phyloP scores from a whole-genome alignment of 495 filamentous ascomycete genomes.

The Talaromyces nanjingensis region DNA sequence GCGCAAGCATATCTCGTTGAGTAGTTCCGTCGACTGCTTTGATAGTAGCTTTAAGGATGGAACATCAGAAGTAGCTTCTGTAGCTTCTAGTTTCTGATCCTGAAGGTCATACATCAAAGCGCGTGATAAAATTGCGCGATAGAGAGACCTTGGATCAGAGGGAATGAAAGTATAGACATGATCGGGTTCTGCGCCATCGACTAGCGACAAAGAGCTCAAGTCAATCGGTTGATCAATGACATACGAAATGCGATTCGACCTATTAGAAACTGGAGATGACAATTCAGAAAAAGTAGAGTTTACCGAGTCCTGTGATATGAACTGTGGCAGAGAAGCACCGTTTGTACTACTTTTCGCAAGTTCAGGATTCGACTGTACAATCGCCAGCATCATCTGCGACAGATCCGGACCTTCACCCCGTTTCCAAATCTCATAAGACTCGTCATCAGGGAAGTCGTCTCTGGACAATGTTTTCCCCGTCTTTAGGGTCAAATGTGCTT shows the following conservation, averaged over 20 bases:
- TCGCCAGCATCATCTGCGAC: slow-evolving; percentile 86
- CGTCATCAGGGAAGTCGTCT: slow-evolving; percentile 87
- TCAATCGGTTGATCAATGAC: slow-evolving; percentile 72
- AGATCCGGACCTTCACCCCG: slow-evolving; percentile 74
- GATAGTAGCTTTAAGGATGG: slow-evolving; percentile 63
- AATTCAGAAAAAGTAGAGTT: slow-evolving; percentile 54
- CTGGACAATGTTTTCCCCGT: slow-evolving; percentile 68
- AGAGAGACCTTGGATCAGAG: slow-evolving; percentile 71
- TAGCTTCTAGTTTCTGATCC: slow-evolving; percentile 47
- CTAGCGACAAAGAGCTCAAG: slow-evolving; percentile 62
- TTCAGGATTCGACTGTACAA: slow-evolving; percentile 80
- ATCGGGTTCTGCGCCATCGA: slow-evolving; percentile 46
- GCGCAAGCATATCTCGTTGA: slow-evolving; percentile 76
- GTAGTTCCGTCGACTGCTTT: slow-evolving; percentile 71
- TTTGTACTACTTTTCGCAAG: slow-evolving; percentile 63
- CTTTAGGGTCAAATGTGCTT: slow-evolving; percentile 74
- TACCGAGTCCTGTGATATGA: slow-evolving; percentile 34
- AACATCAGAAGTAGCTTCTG: slow-evolving; percentile 44
- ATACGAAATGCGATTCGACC: slow-evolving; percentile 45
- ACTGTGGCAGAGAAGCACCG: slow-evolving; percentile 41
- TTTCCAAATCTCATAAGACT: slow-evolving; percentile 86
- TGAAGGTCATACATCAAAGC: slow-evolving; percentile 63
- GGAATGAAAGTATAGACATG: slow-evolving; percentile 79
- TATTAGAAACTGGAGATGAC: slow-evolving; percentile 45
- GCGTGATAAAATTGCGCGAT: slow-evolving; percentile 69